Conservation (phyloP, 176 grass and related monocot genomes). For the Dendrocalamus sinicus region DNA sequence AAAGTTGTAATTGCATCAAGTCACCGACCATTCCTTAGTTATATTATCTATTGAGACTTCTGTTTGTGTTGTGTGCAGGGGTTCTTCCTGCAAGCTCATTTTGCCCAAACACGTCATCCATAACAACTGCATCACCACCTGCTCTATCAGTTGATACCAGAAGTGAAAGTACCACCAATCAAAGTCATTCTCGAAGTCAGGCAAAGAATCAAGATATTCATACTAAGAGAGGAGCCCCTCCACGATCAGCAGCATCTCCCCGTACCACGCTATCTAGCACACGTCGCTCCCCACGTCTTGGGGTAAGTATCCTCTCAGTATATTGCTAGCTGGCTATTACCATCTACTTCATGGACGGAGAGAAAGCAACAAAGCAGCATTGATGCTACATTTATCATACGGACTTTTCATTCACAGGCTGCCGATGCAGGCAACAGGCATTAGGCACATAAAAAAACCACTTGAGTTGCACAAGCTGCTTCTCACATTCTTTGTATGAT, state of each 20-base stretch:
- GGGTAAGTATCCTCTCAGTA: slow-evolving; percentile 44
- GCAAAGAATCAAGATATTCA: slow-evolving; percentile 39
- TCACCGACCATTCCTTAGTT: neutral
- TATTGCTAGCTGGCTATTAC: neutral
- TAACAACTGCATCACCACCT: slow-evolving; percentile 48
- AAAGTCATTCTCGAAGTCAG: slow-evolving; percentile 9
- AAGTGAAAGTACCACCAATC: slow-evolving; percentile 35
- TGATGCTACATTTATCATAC: neutral
- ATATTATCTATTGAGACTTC: slow-evolving; percentile 25
- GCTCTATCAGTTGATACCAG: slow-evolving; percentile 47
- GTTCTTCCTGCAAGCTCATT: slow-evolving; percentile 33
- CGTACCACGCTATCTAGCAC: slow-evolving; percentile 12
- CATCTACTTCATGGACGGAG: neutral
- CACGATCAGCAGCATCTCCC: slow-evolving; percentile 26
- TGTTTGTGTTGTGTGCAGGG: slow-evolving; percentile 44
- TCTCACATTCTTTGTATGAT: neutral
- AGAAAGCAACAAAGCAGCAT: neutral
- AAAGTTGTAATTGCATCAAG: neutral
- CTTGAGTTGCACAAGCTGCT: neutral
- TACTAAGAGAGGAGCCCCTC: slow-evolving; percentile 22
- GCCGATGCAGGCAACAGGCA: neutral
- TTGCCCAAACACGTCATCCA: slow-evolving; percentile 38
- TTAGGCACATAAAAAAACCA: neutral
- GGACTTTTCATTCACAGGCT: neutral
- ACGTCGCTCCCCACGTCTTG: slow-evolving; percentile 49